These are phyloP conservation scores for Xylariaceae sp. DNA, from an alignment of 2,329 filamentous ascomycete species.

Conservation along the genomic window DNA sequence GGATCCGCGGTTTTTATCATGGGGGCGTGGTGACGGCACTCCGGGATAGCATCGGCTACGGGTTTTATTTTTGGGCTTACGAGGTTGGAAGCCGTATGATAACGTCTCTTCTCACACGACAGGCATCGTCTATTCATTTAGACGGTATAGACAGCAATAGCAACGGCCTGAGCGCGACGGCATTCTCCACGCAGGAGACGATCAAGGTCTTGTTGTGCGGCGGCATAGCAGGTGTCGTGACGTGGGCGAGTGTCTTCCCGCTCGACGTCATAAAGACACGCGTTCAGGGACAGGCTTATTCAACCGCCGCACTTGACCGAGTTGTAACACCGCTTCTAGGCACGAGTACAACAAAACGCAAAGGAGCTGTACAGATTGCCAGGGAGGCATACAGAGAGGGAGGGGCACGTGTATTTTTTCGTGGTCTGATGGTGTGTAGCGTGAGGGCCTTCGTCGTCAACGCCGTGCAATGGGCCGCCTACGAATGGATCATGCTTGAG, in stretches of 20 bases:
- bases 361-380: conserved; percentile 69
- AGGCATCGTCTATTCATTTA: no score
- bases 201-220: conserved; percentile 79
- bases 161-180: neutral
- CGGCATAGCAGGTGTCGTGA: conserved; percentile 84
- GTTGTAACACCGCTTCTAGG: conserved; percentile 43
- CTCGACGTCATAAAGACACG: conserved; percentile 92
- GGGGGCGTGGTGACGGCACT: conserved; percentile 83
- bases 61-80: conserved; percentile 97
- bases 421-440: conserved; percentile 81
- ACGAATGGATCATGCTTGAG: conserved; percentile 83
- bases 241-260: conserved; percentile 91
- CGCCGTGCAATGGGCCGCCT: conserved; percentile 89
- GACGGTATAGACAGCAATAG: neutral
- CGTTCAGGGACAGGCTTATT: conserved; percentile 74
- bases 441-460: conserved; percentile 89
- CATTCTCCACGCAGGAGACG: conserved; percentile 52
- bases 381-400: conserved; percentile 69
- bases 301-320: conserved; percentile 9
- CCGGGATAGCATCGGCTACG: conserved; percentile 90
- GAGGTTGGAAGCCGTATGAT: conserved; percentile 69
- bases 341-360: conserved; percentile 37
- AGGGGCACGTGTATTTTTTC: conserved; percentile 70
- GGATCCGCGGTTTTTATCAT: conserved; percentile 77
- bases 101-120: neutral